Percentiles rank a stretch among this genome's conserved stretches.
Evolutionary conservation across 805 yeast genomes (phyloP).

Genomic region (Nakazawaea holstii): DNA sequence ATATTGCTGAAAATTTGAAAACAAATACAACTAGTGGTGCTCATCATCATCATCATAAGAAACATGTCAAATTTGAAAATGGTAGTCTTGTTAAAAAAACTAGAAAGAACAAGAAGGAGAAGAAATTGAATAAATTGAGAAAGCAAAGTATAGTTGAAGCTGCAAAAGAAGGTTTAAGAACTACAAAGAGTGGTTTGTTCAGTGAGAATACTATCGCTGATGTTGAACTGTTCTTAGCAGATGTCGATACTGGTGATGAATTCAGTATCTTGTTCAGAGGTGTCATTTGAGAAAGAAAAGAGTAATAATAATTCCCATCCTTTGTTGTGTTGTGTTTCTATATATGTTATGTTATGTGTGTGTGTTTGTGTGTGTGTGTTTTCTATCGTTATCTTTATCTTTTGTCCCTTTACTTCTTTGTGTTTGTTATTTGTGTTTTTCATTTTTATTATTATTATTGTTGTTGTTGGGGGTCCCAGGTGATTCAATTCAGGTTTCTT

Average conservation of each 20-base stretch:
- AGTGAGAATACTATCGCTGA: constrained; percentile 70
- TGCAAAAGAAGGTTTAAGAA: constrained; percentile 67
- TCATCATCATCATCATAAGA: background rate
- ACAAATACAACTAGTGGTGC: background rate
- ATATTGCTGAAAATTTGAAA: background rate
- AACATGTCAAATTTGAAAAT: constrained; percentile 2
- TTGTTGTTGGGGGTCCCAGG: too few relatives aligned
- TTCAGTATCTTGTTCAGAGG: constrained; percentile 30
- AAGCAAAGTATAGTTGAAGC: constrained; percentile 71
- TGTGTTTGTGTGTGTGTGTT: background rate
- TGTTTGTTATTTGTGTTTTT: too few relatives aligned
- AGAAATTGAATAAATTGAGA: constrained; percentile 35
- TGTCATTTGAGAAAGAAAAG: constrained; percentile 5
- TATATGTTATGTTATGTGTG: background rate
- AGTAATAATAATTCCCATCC: background rate
- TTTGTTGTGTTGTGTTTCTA: background rate
- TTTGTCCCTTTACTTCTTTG: too few relatives aligned
- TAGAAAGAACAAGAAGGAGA: constrained; percentile 26
- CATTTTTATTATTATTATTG: too few relatives aligned
- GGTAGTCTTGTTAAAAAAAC: constrained; percentile 18
- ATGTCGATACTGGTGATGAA: constrained; percentile 38
- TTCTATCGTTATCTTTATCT: too few relatives aligned
- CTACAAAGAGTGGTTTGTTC: constrained; percentile 71
- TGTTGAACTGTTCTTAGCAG: constrained; percentile 65
- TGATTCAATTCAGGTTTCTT: too few relatives aligned